Conservation (phyloP, 2,329 filamentous ascomycete genomes). For the Sporothrix phasma region DNA sequence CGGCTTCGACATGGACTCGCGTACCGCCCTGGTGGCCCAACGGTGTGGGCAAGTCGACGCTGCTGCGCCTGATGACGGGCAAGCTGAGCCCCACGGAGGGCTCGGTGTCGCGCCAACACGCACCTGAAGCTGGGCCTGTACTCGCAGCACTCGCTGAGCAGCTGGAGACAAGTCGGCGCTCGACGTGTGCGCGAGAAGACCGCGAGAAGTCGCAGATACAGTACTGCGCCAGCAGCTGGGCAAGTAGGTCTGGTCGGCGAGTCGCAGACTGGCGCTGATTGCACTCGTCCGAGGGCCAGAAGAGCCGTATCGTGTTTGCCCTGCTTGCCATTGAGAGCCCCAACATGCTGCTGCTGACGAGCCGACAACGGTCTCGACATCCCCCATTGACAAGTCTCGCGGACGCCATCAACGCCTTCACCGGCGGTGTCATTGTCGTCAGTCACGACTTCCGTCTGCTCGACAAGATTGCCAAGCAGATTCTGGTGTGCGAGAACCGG, state of each 20-base stretch:
- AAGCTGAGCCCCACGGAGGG: constrained; percentile 80
- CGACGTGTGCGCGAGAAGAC: constrained; percentile 93
- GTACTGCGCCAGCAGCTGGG: constrained; percentile 98
- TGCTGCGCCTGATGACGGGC: constrained; percentile 92
- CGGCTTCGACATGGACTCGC: constrained; percentile 98
- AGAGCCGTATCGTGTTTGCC: constrained; percentile 96
- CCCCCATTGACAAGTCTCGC: constrained; percentile 94
- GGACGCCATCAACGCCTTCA: constrained; percentile 94
- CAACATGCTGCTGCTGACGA: constrained; percentile 97
- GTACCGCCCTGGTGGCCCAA: constrained; percentile 96
- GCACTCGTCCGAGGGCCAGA: constrained; percentile 92
- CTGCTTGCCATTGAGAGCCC: constrained; percentile 88
- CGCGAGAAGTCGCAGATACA: constrained; percentile 84
- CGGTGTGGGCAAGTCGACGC: constrained; percentile 97
- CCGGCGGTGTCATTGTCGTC: constrained; percentile 92
- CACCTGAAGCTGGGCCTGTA: constrained; percentile 98
- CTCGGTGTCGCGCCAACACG: constrained; percentile 78
- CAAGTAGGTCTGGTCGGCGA: constrained; percentile 89
- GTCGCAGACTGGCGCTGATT: constrained; percentile 91
- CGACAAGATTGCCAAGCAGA: constrained; percentile 99
- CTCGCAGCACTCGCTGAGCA: constrained; percentile 97
- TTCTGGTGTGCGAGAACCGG: constrained; percentile 98
- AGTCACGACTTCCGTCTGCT: constrained; percentile 98
- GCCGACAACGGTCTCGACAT: constrained; percentile 99
- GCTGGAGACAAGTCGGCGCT: constrained; percentile 91